phyloP scores from a whole-genome alignment of 805 yeast genomes.

The Candida corydali region DNA sequence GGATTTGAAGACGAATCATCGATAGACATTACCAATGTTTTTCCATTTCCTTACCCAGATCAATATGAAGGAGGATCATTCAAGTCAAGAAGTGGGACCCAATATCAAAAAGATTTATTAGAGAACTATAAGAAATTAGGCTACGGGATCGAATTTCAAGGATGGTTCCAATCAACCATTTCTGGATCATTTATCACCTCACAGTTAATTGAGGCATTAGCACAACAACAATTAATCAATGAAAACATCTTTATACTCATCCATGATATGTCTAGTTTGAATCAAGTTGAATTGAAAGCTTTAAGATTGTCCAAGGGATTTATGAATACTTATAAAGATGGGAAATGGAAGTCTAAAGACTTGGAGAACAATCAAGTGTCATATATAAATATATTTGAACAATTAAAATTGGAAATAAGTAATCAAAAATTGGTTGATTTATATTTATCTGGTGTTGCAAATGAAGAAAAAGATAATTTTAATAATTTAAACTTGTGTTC shows the following conservation, averaged over 20 bases:
- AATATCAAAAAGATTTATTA: constrained; percentile 66
- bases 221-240: constrained; percentile 55
- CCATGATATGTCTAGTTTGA: constrained; percentile 67
- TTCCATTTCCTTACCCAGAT: constrained; percentile 66
- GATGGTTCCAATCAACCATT: constrained; percentile 74
- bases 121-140: constrained; percentile 58
- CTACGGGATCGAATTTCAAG: constrained; percentile 66
- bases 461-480: constrained; percentile 20
- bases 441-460: constrained; percentile 31
- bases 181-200: constrained; percentile 68
- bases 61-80: constrained; percentile 61
- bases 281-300: constrained; percentile 62
- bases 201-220: constrained; percentile 64
- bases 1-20: constrained; percentile 65
- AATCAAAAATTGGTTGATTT: constrained; percentile 66
- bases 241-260: constrained; percentile 56
- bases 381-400: constrained; percentile 65
- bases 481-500: constrained; percentile 40
- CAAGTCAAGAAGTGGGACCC: constrained; percentile 55
- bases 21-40: constrained; percentile 54
- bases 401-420: constrained; percentile 60
- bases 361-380: constrained; percentile 58
- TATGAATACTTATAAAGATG: constrained; percentile 50
- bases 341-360: constrained; percentile 63
- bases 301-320: constrained; percentile 63